Conservation (phyloP, 495 filamentous ascomycete species). For the Penicillium tannophilum region DNA sequence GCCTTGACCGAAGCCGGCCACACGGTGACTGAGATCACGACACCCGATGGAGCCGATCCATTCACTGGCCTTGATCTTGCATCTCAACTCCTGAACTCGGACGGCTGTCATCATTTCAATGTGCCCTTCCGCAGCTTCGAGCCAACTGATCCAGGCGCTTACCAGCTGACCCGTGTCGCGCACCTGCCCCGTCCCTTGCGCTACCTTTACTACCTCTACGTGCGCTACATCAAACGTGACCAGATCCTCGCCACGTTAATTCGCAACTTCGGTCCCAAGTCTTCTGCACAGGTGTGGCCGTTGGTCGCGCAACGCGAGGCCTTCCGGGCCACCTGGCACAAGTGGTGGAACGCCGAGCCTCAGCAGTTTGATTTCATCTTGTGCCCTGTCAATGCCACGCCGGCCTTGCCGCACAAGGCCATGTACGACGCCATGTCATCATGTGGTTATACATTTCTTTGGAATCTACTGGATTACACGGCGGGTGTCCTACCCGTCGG, state of each 20-base stretch:
- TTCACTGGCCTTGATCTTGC: slow-evolving; percentile 79
- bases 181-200: slow-evolving; percentile 73
- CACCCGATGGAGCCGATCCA: slow-evolving; percentile 59
- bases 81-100: slow-evolving; percentile 82
- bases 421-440: slow-evolving; percentile 85
- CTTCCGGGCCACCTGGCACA: slow-evolving; percentile 74
- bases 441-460: slow-evolving; percentile 95
- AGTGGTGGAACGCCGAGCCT: slow-evolving; percentile 74
- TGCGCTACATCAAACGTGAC: slow-evolving; percentile 79
- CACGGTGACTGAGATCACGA: slow-evolving; percentile 70
- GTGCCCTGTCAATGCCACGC: slow-evolving; percentile 85
- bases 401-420: slow-evolving; percentile 82
- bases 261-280: slow-evolving; percentile 68
- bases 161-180: slow-evolving; percentile 71
- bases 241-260: slow-evolving; percentile 77
- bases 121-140: slow-evolving; percentile 78
- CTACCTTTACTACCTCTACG: slow-evolving; percentile 85
- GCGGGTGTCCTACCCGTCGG: slow-evolving; percentile 85
- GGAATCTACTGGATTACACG: slow-evolving; percentile 91
- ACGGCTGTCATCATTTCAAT: slow-evolving; percentile 81
- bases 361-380: slow-evolving; percentile 75
- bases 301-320: slow-evolving; percentile 74
- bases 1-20: slow-evolving; percentile 74
- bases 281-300: slow-evolving; percentile 77
- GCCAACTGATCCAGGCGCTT: slow-evolving; percentile 77